phyloP scores from a whole-genome alignment of 2,329 filamentous ascomycete species.

The Talaromyces amestolkiae region DNA sequence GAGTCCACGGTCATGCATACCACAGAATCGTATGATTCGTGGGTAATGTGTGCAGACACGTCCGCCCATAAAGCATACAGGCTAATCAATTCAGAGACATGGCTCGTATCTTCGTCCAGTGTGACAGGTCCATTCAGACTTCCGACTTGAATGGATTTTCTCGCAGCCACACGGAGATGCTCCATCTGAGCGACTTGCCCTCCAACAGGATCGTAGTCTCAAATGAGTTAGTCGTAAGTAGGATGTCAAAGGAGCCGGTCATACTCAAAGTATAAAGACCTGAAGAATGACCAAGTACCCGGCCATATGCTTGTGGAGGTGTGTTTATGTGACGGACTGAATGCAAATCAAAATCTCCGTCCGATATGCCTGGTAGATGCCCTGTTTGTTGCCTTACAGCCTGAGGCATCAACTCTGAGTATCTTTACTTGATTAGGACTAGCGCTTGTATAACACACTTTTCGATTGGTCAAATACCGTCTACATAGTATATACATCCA shows the following conservation, averaged over 20 bases:
- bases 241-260: not conserved
- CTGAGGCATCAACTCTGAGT: not conserved
- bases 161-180: slow-evolving; percentile 29
- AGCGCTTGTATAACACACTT: not conserved
- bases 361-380: not conserved
- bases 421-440: not conserved
- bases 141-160: slow-evolving; percentile 23
- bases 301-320: not conserved
- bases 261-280: not conserved
- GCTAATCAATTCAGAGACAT: slow-evolving; percentile 18
- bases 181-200: slow-evolving; percentile 15
- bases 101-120: not conserved
- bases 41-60: slow-evolving; percentile 26
- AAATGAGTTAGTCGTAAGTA: not conserved
- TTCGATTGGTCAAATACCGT: not conserved
- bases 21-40: slow-evolving; percentile 11
- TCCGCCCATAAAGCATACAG: slow-evolving; percentile 33
- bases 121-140: not conserved
- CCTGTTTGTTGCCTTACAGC: not conserved
- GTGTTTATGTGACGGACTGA: not conserved
- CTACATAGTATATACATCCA: too few species aligned
- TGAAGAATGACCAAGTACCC: not conserved
- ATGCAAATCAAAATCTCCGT: not conserved
- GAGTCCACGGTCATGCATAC: not conserved
- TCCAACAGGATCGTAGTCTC: not conserved